A percentile compares a stretch with the other conserved stretches of the same genome.
Evolutionary conservation across 768 basidiomycete species (phyloP).

Genomic region (Tricholoma sp.): DNA sequence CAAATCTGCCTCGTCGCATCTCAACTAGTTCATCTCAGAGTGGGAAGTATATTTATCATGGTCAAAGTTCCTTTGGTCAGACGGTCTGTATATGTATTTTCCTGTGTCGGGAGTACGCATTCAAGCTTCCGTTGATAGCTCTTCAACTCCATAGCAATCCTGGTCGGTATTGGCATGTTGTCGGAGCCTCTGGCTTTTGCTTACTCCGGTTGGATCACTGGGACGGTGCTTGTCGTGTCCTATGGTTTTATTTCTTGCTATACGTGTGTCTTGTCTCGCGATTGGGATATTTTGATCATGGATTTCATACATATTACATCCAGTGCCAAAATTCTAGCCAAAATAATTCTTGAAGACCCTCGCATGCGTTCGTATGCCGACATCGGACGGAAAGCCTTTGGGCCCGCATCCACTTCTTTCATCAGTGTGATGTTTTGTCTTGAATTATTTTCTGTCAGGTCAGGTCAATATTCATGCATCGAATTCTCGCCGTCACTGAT

Average conservation of each 20-base stretch:
- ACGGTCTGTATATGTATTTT: constrained; percentile 39
- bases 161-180: constrained; percentile 85
- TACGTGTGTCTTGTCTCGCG: constrained; percentile 52
- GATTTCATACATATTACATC: not conserved
- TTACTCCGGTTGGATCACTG: constrained; percentile 84
- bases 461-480: constrained; percentile 10
- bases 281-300: not conserved
- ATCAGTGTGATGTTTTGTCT: constrained; percentile 78
- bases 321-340: constrained; percentile 31
- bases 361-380: constrained; percentile 81
- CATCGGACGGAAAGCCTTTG: constrained; percentile 87
- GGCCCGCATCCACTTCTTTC: constrained; percentile 56
- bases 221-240: constrained; percentile 65
- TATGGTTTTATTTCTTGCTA: constrained; percentile 85
- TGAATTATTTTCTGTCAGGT: constrained; percentile 84
- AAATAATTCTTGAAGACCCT: constrained; percentile 65
- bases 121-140: constrained; percentile 39
- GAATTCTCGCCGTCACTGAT: not conserved
- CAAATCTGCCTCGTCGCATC: constrained; percentile 19
- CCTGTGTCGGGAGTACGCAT: constrained; percentile 1
- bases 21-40: constrained; percentile 28
- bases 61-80: constrained; percentile 69
- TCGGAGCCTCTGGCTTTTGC: constrained; percentile 90
- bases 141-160: constrained; percentile 85
- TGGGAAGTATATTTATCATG: constrained; percentile 32